Evolutionary conservation across 1,139 yeast genomes (phyloP).

Genomic region (Suzukiozyma palmioleophila): DNA sequence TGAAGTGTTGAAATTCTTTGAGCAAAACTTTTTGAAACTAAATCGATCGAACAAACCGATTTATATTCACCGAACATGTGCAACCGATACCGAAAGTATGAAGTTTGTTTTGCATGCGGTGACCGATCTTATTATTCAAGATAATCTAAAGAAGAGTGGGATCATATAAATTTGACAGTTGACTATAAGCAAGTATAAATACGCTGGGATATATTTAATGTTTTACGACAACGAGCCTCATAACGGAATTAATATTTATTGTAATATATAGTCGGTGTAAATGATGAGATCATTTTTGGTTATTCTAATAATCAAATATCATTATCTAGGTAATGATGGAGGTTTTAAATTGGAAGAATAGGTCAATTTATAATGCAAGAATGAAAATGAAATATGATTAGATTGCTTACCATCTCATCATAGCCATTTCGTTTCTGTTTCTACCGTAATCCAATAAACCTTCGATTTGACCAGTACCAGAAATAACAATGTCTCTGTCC

Average conservation of each 20-base stretch:
- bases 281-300: not conserved
- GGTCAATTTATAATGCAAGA: conserved; percentile 1
- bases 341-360: not conserved
- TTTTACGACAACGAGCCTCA: not conserved
- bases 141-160: conserved; percentile 79
- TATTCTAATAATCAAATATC: not conserved
- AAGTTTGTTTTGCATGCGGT: conserved; percentile 87
- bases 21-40: conserved; percentile 54
- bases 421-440: conserved; percentile 82
- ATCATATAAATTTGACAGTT: conserved; percentile 42
- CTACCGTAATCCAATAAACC: conserved; percentile 77
- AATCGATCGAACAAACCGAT: conserved; percentile 70
- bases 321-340: not conserved
- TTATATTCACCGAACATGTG: conserved; percentile 91
- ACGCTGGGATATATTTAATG: no score
- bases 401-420: conserved; percentile 61
- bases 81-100: conserved; percentile 89
- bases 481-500: conserved; percentile 80
- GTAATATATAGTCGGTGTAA: conserved; percentile 3
- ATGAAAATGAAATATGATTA: conserved; percentile 1
- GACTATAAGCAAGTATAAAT: not conserved
- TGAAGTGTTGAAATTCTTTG: conserved; percentile 65
- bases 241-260: conserved; percentile 4
- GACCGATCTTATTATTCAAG: conserved; percentile 84
- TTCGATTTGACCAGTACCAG: conserved; percentile 84